These are phyloP conservation scores for Zymoseptoria ardabiliae DNA, from an alignment of 2,329 filamentous ascomycete species.

Conservation along the genomic window DNA sequence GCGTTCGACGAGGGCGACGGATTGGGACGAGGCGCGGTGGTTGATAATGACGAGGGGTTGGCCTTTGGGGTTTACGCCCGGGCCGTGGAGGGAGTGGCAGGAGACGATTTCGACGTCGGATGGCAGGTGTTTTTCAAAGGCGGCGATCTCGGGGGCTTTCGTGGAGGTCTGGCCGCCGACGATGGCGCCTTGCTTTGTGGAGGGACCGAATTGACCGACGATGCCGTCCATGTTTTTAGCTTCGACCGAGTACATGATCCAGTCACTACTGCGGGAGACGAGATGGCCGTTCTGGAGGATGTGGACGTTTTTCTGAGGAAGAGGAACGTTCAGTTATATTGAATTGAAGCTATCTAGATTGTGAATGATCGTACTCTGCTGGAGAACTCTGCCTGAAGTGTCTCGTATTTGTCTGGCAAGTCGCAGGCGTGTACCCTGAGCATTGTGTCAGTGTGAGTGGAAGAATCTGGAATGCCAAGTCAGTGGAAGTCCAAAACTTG, in stretches of 20 bases:
- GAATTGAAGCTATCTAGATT: slow-evolving; percentile 21
- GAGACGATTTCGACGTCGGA: slow-evolving; percentile 86
- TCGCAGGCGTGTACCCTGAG: slow-evolving; percentile 91
- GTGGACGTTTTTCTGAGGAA: slow-evolving; percentile 64
- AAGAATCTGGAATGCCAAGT: slow-evolving; percentile 12
- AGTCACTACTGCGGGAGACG: slow-evolving; percentile 93
- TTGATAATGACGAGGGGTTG: slow-evolving; percentile 92
- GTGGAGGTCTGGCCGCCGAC: slow-evolving; percentile 97
- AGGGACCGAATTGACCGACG: slow-evolving; percentile 83
- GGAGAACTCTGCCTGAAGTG: slow-evolving; percentile 71
- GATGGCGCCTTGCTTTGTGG: slow-evolving; percentile 89
- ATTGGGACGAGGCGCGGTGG: slow-evolving; percentile 74
- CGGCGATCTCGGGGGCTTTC: slow-evolving; percentile 91
- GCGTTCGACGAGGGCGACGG: slow-evolving; percentile 68
- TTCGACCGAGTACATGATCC: slow-evolving; percentile 97
- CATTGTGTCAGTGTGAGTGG: slow-evolving; percentile 14
- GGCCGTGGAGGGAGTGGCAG: slow-evolving; percentile 93
- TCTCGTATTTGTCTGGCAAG: slow-evolving; percentile 78
- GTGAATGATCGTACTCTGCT: slow-evolving; percentile 64
- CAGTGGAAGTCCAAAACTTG: slow-evolving; percentile 7
- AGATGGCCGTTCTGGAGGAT: slow-evolving; percentile 91
- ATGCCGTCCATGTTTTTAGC: slow-evolving; percentile 82
- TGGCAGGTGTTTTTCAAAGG: slow-evolving; percentile 85
- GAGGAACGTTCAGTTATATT: slow-evolving; percentile 36
- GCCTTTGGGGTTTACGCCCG: slow-evolving; percentile 76